Conservation (phyloP, 148 eudicot species). For the Euryodendron excelsum region DNA sequence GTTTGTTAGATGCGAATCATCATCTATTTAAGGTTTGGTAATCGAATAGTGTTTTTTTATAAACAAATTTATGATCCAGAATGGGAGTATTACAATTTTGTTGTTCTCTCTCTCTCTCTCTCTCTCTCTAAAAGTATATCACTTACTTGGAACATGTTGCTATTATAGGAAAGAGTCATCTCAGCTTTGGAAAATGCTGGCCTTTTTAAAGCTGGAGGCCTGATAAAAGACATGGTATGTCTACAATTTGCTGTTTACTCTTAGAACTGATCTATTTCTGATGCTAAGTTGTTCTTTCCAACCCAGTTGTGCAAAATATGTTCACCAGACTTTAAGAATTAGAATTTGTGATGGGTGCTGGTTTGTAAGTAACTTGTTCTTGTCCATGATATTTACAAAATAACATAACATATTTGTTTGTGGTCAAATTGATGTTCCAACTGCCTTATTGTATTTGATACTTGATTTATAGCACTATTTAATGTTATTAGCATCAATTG, state of each 20-base stretch:
- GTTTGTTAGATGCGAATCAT: too few relatives aligned
- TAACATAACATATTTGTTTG: too few relatives aligned
- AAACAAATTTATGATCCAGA: background rate
- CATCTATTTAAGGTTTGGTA: too few relatives aligned
- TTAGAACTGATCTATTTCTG: background rate
- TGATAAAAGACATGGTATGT: slow-evolving; percentile 6
- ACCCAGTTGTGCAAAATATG: background rate
- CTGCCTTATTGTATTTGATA: too few relatives aligned
- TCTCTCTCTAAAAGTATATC: background rate
- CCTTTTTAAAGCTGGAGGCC: background rate
- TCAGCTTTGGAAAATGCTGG: slow-evolving; percentile 5
- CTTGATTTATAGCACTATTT: too few relatives aligned
- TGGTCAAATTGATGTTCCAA: too few relatives aligned
- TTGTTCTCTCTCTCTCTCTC: background rate
- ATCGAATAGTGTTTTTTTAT: background rate
- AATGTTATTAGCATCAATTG: too few relatives aligned
- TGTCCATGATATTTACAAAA: too few relatives aligned
- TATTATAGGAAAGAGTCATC: background rate
- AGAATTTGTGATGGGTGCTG: too few relatives aligned
- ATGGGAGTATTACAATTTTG: background rate
- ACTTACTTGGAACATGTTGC: background rate
- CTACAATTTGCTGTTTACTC: background rate
- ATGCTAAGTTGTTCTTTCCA: background rate
- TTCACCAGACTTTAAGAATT: too few relatives aligned
- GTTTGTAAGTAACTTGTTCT: too few relatives aligned